Percentiles rank a stretch among this genome's conserved stretches.
Evolutionary conservation across 805 yeast genomes (phyloP).

Genomic region (Ogataea corticis): DNA sequence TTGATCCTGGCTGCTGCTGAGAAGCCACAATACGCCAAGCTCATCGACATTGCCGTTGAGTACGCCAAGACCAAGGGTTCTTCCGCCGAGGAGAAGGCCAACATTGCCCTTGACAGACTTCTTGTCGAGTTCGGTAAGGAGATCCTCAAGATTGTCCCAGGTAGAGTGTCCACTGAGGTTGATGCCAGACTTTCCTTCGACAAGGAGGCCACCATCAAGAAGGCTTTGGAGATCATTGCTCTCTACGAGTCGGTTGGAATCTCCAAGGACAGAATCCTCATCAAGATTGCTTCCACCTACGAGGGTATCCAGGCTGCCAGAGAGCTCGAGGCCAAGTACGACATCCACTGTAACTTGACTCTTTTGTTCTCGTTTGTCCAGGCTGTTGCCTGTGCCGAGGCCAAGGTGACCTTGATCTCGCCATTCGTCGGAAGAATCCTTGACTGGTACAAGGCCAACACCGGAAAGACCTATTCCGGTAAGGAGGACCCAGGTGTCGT

Average conservation of each 20-base stretch:
- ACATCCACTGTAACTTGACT: slow-evolving; percentile 93
- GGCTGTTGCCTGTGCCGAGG: slow-evolving; percentile 99
- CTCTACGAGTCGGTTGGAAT: slow-evolving; percentile 87
- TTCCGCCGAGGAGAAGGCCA: slow-evolving; percentile 66
- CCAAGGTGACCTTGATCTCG: slow-evolving; percentile 90
- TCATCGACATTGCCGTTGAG: slow-evolving; percentile 88
- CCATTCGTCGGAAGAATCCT: slow-evolving; percentile 99
- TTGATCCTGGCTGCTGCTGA: slow-evolving; percentile 93
- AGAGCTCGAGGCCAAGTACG: slow-evolving; percentile 88
- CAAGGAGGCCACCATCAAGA: slow-evolving; percentile 89
- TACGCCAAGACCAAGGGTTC: slow-evolving; percentile 71
- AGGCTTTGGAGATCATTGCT: slow-evolving; percentile 88
- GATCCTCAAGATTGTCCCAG: slow-evolving; percentile 93
- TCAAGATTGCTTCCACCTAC: slow-evolving; percentile 97
- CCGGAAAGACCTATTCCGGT: slow-evolving; percentile 82
- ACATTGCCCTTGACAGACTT: slow-evolving; percentile 84
- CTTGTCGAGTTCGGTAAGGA: slow-evolving; percentile 95
- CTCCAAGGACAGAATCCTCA: slow-evolving; percentile 83
- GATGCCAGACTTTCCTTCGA: slow-evolving; percentile 98
- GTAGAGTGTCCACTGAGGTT: slow-evolving; percentile 98
- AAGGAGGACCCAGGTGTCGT: slow-evolving; percentile 94
- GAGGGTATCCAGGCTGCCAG: slow-evolving; percentile 99
- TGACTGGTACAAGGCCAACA: slow-evolving; percentile 95
- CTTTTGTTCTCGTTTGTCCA: slow-evolving; percentile 92
- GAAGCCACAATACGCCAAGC: slow-evolving; percentile 82